Evolutionary conservation across 2,329 filamentous ascomycete species (phyloP), one percentile per base, ranked within the genome.

Genomic region (Arthroderma uncinatum): DNA sequence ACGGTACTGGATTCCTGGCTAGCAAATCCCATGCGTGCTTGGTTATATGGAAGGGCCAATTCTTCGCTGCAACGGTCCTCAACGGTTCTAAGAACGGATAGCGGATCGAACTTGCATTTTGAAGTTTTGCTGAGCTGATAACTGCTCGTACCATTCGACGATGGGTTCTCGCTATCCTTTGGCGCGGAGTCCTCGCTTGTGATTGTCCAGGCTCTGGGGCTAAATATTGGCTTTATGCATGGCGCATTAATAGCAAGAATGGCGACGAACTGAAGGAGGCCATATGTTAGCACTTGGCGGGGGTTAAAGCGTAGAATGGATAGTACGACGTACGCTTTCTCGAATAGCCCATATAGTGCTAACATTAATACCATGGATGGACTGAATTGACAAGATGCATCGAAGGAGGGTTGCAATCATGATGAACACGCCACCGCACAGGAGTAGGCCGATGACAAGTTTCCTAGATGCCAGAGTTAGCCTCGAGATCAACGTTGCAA

Each of bases 391-490:
- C 3, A 73, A 60, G 36, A 74, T 59, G 56, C 71, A 75, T n/a
- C 74, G 73, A 36, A 76, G 64, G 0, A 76, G 59, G 1, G 73
- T 70, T 21, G 73, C 73, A 6, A 71, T 61, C 59, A 76, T 74
- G 56, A 76, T 70, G 58, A 76, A 76, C n/a, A 76, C 39, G 2
- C 74, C 73, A 2, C 73, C 72, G 54, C 71, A 76, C 9, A 76
- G 71, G 0, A 74, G 64, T 3, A 73, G 30, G 1, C 68, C 68
- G 44, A 74, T 70, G 14, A 72, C 62, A 2, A 75, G 16, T 62
- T 76, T 76, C 2, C 64, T 66, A 44, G 47, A 37, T 47, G 21
- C 9, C 21, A 4, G n/a, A 16, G 39, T 55, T 30, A 55, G 53
- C 16, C 5, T 21, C 21, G 16, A 7, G 12, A 16, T 34, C 37